Conservation (phyloP, 1,139 yeast genomes). For the Hanseniaspora uvarum region DNA sequence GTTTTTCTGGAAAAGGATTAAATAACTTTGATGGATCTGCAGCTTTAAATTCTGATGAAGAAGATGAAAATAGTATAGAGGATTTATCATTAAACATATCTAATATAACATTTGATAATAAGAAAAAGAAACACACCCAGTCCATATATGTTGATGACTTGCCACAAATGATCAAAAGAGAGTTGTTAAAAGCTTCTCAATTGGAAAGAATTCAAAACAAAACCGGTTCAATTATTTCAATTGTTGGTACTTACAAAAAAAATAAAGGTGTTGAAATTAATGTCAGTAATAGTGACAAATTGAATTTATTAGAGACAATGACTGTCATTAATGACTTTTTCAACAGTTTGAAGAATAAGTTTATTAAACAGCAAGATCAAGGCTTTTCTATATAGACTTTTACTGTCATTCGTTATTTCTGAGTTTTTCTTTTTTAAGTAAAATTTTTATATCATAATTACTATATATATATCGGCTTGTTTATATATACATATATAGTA, state of each 20-base stretch:
- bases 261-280: slow-evolving; percentile 8
- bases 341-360: slow-evolving; percentile 1
- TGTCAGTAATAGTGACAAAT: slow-evolving; percentile 10
- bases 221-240: slow-evolving; percentile 7
- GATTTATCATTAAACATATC: neutral
- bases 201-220: slow-evolving; percentile 10
- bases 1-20: slow-evolving; percentile 91
- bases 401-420: no score
- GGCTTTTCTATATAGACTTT: slow-evolving; percentile 7
- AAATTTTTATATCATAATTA: neutral
- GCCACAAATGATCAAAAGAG: slow-evolving; percentile 13
- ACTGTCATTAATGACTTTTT: slow-evolving; percentile 9
- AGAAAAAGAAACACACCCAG: slow-evolving; percentile 1
- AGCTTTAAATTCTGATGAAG: neutral
- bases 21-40: slow-evolving; percentile 37
- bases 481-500: neutral
- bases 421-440: neutral
- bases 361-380: slow-evolving; percentile 7
- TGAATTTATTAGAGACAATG: slow-evolving; percentile 11
- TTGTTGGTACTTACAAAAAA: slow-evolving; percentile 8
- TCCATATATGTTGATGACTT: slow-evolving; percentile 3
- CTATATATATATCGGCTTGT: neutral
- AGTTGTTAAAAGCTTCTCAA: slow-evolving; percentile 1
- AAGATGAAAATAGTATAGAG: neutral
- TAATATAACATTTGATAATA: neutral